Base-by-base conservation (phyloP, 345 rosid genomes). In the Clausena lansium region DNA sequence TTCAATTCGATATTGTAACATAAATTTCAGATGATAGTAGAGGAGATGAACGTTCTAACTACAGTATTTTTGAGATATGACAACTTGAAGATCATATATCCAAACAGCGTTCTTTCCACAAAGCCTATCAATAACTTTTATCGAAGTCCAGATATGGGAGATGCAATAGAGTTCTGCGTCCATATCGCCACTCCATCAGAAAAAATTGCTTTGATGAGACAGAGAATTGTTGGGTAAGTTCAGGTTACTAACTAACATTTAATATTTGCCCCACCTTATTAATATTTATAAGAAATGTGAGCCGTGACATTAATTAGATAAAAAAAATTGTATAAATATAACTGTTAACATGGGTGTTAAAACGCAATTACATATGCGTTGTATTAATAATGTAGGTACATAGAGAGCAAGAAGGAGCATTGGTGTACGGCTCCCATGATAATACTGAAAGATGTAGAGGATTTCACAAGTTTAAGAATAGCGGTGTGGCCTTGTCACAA, bases 71-170 rank as follows among this genome's bases (percentile, higher is more conserved):
- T 96, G 76, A 89, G 98, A 87, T 87, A 70, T 11, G 99, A 96
- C 78, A 96, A 94, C 79, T 69, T 82, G 73, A 96, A 90, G 86
- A 78, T 96, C 11, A 70, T 86, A 39, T 90, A 79, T 41, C 97
- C 91, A 0, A 96, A 96, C 77, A 88, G 87, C 63, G 78, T 86
- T 79, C 90, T 96, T 10, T 89, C 95, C 30, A 81, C 86, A 22
- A 92, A 81, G 75, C 76, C 97, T 55, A 94, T 96, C 55, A 82
- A 87, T 62, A 96, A 94, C 84, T 96, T 47, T 79, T 94, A 94
- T 71, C 90, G 97, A 0, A 96, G 99, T 80, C 98, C 98, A 1
- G 99, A 96, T 61, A 96, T 94, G 98, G 90, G 89, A 20, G 99
- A 95, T 5, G 79, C 81, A 3, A 59, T 95, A 9, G 95, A 92